These are phyloP conservation scores for Apiotrichum brassicae DNA, from an alignment of 1,284 basidiomycete species.

Conservation along the genomic window DNA sequence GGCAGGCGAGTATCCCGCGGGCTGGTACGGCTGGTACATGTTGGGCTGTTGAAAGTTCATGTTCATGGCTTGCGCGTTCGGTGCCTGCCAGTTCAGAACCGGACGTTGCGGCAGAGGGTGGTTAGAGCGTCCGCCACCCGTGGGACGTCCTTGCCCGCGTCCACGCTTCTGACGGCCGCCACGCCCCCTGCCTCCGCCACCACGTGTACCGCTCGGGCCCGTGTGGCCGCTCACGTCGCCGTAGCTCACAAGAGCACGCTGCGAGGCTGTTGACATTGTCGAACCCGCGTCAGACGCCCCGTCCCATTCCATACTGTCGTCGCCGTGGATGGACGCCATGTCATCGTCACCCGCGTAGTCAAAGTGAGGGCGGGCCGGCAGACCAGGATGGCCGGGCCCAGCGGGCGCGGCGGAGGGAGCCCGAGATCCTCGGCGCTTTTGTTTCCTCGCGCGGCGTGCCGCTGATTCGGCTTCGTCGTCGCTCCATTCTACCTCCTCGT, in stretches of 20 bases:
- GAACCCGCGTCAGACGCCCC: constrained; percentile 16
- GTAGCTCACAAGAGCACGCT: constrained; percentile 13
- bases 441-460: constrained; percentile 39
- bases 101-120: constrained; percentile 7
- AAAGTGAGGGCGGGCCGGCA: constrained; percentile 36
- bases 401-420: constrained; percentile 1
- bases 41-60: not conserved
- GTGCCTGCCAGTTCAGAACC: not conserved
- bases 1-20: constrained; percentile 9
- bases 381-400: not conserved
- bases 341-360: constrained; percentile 31
- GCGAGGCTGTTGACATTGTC: not conserved
- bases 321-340: constrained; percentile 24
- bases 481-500: constrained; percentile 53
- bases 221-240: constrained; percentile 22
- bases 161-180: constrained; percentile 22
- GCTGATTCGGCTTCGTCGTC: constrained; percentile 54
- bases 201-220: constrained; percentile 9
- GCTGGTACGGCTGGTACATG: constrained; percentile 8
- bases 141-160: not conserved
- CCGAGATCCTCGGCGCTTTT: constrained; percentile 3
- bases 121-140: not conserved
- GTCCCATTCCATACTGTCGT: constrained; percentile 18
- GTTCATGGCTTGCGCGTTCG: not conserved
- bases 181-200: constrained; percentile 19